Base-by-base conservation (phyloP, 345 rosid species). In the Cardamine occulta region DNA sequence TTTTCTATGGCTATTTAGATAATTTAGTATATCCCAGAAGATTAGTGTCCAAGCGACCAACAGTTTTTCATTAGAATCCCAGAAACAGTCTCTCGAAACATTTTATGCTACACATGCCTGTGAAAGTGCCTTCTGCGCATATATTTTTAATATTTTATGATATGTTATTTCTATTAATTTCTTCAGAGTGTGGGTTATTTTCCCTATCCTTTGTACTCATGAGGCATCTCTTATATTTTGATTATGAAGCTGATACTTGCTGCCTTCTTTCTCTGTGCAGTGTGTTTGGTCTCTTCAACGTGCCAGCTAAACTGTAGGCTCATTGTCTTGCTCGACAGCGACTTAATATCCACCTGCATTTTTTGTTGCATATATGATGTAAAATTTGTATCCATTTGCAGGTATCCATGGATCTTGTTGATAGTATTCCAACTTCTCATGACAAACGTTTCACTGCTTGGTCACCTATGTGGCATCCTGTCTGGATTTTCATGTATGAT, bases 221-320 rank as follows among this genome's bases (percentile, higher is more conserved):
- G 68, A 45, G 32, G 59, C 58, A 19, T 42, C 57, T 64, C 17
- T 57, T n/a, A 29, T 44, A 23, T 74, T 49, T 68, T 68, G 19
- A 45, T 15, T 45, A 45, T 45, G 51, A 9, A 45, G 51, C 19
- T 45, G 9, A 15, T 13, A 32, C 31, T 24, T 52, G 45, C 49
- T 39, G 40, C 76, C 77, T 53, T 49, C 69, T 73, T 55, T 59
- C 45, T 68, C 65, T 85, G 75, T 86, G 93, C 93, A 92, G 98
- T 81, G 86, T 95, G 68, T 90, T 92, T 84, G 99, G 99, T 69
- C 98, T 93, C 83, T 90, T 95, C 80, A 93, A 95, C 60, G 94
- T 95, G 62, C 98, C 98, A 5, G 89, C 98, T 69, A 88, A 89
- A 80, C 85, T 91, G 98, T 90, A 90, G 80, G 69, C 72, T 55